These are phyloP conservation scores for Boeremia exigua DNA, from an alignment of 2,329 filamentous ascomycete genomes.

Conservation along the genomic window DNA sequence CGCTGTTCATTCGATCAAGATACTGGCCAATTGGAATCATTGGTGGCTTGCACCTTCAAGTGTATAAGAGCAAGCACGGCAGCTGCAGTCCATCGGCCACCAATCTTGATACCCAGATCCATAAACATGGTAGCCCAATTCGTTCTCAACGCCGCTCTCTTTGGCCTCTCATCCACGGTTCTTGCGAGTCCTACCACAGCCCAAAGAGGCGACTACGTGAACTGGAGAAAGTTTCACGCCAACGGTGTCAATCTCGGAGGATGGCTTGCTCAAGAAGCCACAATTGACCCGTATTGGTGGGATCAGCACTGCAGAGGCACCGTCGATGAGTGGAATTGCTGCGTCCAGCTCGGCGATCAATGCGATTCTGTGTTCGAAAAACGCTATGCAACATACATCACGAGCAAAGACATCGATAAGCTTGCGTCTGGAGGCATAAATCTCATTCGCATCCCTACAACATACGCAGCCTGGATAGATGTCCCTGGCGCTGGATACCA, in stretches of 20 bases:
- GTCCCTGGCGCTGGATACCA: constrained; percentile 44
- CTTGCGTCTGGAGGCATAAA: constrained; percentile 42
- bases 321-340: constrained; percentile 47
- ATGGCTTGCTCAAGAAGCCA: constrained; percentile 44
- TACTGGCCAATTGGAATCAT: background rate
- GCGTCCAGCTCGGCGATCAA: constrained; percentile 34
- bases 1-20: background rate
- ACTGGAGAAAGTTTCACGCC: constrained; percentile 27
- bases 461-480: constrained; percentile 48
- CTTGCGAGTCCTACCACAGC: constrained; percentile 1
- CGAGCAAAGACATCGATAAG: constrained; percentile 40
- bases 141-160: background rate
- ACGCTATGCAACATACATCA: constrained; percentile 41
- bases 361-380: constrained; percentile 39
- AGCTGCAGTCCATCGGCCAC: background rate
- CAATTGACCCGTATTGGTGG: constrained; percentile 39
- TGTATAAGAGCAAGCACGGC: constrained; percentile 3
- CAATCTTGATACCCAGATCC: background rate
- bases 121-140: constrained; percentile 1
- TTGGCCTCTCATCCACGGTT: background rate
- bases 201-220: constrained; percentile 13
- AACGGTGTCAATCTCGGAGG: constrained; percentile 39
- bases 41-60: background rate
- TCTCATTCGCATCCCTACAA: constrained; percentile 46
- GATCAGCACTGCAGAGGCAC: constrained; percentile 24